phyloP scores from a whole-genome alignment of 345 rosid genomes.

The Rhodamnia argentea region DNA sequence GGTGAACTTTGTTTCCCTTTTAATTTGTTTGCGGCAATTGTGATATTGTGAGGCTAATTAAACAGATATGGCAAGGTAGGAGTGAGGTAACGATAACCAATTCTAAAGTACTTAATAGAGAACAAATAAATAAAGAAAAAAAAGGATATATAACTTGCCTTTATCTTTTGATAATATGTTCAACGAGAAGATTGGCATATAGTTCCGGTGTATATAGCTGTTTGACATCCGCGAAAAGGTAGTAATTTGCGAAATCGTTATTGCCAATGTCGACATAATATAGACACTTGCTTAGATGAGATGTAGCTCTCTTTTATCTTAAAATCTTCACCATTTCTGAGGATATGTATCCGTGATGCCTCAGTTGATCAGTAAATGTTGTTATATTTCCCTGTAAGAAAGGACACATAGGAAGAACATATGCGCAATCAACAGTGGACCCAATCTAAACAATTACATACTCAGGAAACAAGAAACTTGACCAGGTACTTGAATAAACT shows the following conservation, averaged over 20 bases:
- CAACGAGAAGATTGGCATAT: slow-evolving; percentile 5
- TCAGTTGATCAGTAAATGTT: slow-evolving; percentile 24
- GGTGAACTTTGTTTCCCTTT: too few species aligned
- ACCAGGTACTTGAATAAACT: neutral
- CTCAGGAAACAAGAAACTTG: neutral
- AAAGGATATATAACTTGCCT: neutral
- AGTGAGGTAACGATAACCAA: neutral
- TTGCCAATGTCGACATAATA: slow-evolving; percentile 18
- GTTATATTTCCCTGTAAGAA: slow-evolving; percentile 31
- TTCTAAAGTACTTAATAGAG: neutral
- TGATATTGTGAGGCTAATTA: too few species aligned
- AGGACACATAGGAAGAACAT: too few species aligned
- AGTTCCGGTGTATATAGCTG: neutral
- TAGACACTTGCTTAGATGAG: slow-evolving; percentile 16
- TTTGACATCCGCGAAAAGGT: slow-evolving; percentile 6
- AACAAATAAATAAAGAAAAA: neutral
- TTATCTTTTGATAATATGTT: slow-evolving; percentile 1
- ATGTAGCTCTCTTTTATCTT: neutral
- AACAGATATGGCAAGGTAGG: neutral
- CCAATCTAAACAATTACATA: too few species aligned
- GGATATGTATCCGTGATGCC: slow-evolving; percentile 5
- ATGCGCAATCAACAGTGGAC: too few species aligned
- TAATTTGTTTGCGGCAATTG: too few species aligned
- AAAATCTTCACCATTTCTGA: neutral
- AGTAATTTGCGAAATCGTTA: slow-evolving; percentile 30